These are phyloP conservation scores for Phaeolepiota aurea DNA, from an alignment of 768 basidiomycete genomes.

Conservation along the genomic window DNA sequence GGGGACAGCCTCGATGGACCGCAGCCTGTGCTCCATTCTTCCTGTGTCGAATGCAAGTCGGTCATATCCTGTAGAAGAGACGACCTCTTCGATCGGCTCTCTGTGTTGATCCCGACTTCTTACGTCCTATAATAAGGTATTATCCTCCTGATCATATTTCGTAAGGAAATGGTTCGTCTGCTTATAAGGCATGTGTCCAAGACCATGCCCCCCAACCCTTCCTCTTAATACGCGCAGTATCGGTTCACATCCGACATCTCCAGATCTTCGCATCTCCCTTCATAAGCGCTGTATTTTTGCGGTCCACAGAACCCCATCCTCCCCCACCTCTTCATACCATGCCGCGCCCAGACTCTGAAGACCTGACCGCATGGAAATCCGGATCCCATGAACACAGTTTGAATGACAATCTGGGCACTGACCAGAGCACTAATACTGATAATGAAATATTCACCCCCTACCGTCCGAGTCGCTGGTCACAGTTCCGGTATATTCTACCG, in stretches of 20 bases:
- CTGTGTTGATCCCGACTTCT: not conserved
- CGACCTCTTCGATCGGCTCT: not conserved
- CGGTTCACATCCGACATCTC: not conserved
- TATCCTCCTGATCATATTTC: not conserved
- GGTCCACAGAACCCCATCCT: not conserved
- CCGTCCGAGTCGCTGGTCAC: conserved; percentile 48
- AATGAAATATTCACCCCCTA: not conserved
- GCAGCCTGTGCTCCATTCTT: no score
- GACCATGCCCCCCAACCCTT: no score
- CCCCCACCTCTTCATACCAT: not conserved
- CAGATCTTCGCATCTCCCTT: not conserved
- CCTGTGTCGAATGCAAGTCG: no score
- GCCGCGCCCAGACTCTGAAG: not conserved
- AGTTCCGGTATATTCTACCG: conserved; percentile 31
- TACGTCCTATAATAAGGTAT: not conserved
- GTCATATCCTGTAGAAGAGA: no score
- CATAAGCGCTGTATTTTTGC: not conserved
- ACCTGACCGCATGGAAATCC: not conserved
- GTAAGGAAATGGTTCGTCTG: not conserved
- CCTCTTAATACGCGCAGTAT: not conserved
- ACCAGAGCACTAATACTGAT: not conserved
- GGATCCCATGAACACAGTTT: no score
- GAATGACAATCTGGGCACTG: not conserved
- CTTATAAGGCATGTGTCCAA: no score
- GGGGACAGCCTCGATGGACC: no score